Evolutionary conservation across 2,329 filamentous ascomycete genomes (phyloP), one percentile per base, ranked within the genome.

Genomic region (Neopestalotiopsis sp.): DNA sequence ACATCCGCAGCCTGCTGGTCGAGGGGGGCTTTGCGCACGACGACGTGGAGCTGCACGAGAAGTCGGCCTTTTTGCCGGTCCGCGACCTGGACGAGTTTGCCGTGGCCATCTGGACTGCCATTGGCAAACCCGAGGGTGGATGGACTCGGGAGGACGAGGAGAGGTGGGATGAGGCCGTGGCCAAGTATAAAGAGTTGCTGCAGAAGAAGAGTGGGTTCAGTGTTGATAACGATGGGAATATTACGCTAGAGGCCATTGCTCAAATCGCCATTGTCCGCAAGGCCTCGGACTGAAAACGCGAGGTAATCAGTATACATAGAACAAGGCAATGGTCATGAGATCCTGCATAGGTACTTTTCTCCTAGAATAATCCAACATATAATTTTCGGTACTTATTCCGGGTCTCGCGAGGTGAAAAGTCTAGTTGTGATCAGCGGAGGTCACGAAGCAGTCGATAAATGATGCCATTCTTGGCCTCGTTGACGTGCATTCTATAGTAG

Each of bases 91-190:
- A 72, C 20, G 68, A 71, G 56, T 71, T 73, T 53, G 72, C 72
- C 20, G 17, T 17, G 5, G 71, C 68, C 6, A 69, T 73, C 38
- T 74, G 71, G 72, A 73, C 62, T n/a, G 61, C 71, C 38, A 71
- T 74, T 13, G 71, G 73, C 40, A 68, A 70, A 32, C 69, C 70
- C 10, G 45, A 28, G 2, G 67, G 72, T 13, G 72, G 73, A 4
- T 74, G 69, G 73, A 70, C 65, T n/a, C 7, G 68, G 40, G 68
- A 72, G 24, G 73, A 73, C 17, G 72, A 73, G 57, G 69, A 73
- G 3, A 69, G 32, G 32, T 73, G 69, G 72, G 70, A 73, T n/a
- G 66, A 28, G 28, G 73, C 71, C 5, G 71, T 73, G 59, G 58
- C 45, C 30, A 70, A 68, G 65, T 72, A 72, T n/a, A 72, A 72